Conservation (phyloP, 2,329 filamentous ascomycete species). For the Nothophaeocryptopus gaeumannii region DNA sequence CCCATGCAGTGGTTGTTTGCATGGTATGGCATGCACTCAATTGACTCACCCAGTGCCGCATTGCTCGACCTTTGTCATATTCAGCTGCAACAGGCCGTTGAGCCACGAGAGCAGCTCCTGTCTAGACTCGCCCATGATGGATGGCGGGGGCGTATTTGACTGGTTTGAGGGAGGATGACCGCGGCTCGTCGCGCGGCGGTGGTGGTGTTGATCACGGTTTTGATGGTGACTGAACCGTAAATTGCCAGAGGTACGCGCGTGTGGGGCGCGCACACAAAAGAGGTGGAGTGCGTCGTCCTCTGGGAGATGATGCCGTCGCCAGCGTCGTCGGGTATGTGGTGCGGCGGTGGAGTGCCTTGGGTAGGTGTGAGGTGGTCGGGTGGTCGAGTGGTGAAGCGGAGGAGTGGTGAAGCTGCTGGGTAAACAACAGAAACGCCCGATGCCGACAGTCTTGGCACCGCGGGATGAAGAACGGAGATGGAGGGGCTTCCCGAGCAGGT, state of each 20-base stretch:
- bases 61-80: constrained; percentile 97
- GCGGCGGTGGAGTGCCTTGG: background rate
- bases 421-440: too few relatives aligned
- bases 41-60: constrained; percentile 83
- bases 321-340: background rate
- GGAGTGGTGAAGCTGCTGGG: too few relatives aligned
- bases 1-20: too few relatives aligned
- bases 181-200: background rate
- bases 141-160: background rate
- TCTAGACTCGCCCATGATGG: constrained; percentile 51
- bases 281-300: background rate
- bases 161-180: too few relatives aligned
- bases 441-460: too few relatives aligned
- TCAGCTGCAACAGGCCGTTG: constrained; percentile 95
- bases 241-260: too few relatives aligned
- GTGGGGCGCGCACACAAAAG: too few relatives aligned
- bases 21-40: too few relatives aligned
- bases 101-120: constrained; percentile 96
- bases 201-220: background rate
- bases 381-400: too few relatives aligned
- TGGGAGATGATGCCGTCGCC: constrained; percentile 3
- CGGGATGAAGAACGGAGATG: too few relatives aligned
- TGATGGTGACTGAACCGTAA: too few relatives aligned
- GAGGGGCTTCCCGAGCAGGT: too few relatives aligned
- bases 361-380: background rate